phyloP scores from a whole-genome alignment of 805 yeast genomes.

The Candida nanaspora region DNA sequence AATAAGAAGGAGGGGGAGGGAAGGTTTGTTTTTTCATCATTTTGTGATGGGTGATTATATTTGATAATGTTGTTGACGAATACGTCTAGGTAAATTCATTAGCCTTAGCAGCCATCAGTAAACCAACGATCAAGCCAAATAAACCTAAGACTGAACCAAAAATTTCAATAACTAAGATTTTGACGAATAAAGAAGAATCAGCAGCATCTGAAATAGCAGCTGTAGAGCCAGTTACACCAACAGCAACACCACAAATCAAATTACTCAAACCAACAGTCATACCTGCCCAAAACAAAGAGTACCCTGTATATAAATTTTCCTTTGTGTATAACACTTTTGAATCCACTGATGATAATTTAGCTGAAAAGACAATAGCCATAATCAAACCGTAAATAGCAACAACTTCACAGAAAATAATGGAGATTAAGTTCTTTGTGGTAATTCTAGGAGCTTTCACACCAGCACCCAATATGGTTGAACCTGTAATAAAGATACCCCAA shows the following conservation, averaged over 20 bases:
- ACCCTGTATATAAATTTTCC: conserved; percentile 90
- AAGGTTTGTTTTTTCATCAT: too few relatives aligned
- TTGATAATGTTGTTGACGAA: too few relatives aligned
- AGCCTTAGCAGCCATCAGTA: conserved; percentile 95
- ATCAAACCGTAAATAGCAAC: conserved; percentile 97
- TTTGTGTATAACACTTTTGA: conserved; percentile 60
- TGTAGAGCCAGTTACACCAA: conserved; percentile 97
- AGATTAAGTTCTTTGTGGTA: conserved; percentile 92
- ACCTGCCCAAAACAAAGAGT: conserved; percentile 96
- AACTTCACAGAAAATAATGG: conserved; percentile 97
- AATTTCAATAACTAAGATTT: conserved; percentile 93
- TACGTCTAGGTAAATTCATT: too few relatives aligned
- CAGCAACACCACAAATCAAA: conserved; percentile 93
- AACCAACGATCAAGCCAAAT: conserved; percentile 93
- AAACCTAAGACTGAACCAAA: conserved; percentile 95
- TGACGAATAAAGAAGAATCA: conserved; percentile 88
- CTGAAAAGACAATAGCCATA: conserved; percentile 94
- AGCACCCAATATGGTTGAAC: conserved; percentile 91
- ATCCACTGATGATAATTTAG: conserved; percentile 71
- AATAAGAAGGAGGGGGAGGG: too few relatives aligned
- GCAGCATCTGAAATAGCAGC: conserved; percentile 98
- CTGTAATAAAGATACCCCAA: conserved; percentile 97
- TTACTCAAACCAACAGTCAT: conserved; percentile 90
- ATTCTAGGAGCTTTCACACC: conserved; percentile 98
- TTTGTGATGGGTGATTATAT: too few relatives aligned